Evolutionary conservation across 805 yeast genomes (phyloP), one percentile per base, ranked within the genome.

Genomic region (Priceomyces fermenticarens): DNA sequence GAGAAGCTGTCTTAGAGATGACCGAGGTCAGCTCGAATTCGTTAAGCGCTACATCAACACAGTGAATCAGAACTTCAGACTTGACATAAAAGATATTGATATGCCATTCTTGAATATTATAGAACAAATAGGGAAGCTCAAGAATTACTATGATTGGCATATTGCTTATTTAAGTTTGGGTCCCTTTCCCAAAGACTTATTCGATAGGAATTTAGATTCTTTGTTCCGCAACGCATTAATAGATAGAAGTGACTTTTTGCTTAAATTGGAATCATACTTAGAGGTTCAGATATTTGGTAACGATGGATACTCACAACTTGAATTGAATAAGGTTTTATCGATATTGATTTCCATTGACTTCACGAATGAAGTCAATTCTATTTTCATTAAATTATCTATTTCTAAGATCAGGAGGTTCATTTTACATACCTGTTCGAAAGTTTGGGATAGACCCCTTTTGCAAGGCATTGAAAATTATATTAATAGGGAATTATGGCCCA

Each of bases 381-480:
- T 57, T 3, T 51, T 76, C 3, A 61, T 74, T 9, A 57, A 63
- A 13, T 46, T 74, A 8, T 62, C 77, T 1, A 64, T 66, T 7
- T 46, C 47, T 3, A 60, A 60, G 29, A 70, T 78, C n/a, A 55
- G 53, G 17, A 35, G 43, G 4, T 58, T 60, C 42, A 60, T 75
- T 4, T 37, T 43, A 2, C 32, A 28, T 3, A 50, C 53, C 10
- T 72, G 73, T 44, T 41, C 64, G 1, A 47, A 46, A 1, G 55
- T 56, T 1, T 77, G 79, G 79, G 49, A 62, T 35, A 45, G 32
- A n/a, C 70, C 73, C 0, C 50, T 65, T 1, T 50, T 75, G 11
- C 48, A 49, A 0, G 39, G 43, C 1, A 57, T 77, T 3, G 53
- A 65, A 36, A 41, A 49, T 10, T 76, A 72, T 70, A 62, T 75